A percentile compares a stretch with the other conserved stretches of the same genome.
phyloP scores from a whole-genome alignment of 2,329 filamentous ascomycete species.

The Diaporthe ilicicola region DNA sequence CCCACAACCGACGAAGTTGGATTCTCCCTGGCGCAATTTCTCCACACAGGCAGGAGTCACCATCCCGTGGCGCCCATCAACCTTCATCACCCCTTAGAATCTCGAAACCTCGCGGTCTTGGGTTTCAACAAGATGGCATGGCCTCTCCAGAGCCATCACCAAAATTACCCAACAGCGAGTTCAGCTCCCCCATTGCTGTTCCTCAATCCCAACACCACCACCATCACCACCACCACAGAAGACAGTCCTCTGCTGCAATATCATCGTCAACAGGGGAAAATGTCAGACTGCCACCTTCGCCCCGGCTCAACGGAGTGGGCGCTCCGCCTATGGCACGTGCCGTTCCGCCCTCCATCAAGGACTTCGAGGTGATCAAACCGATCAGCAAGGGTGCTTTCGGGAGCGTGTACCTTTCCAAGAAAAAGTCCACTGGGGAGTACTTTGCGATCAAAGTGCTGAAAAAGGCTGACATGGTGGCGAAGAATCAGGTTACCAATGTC shows the following conservation, averaged over 20 bases:
- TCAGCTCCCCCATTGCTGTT: constrained; percentile 75
- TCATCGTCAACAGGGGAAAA: constrained; percentile 60
- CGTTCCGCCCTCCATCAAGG: constrained; percentile 94
- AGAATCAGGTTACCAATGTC: constrained; percentile 99
- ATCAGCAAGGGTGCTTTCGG: constrained; percentile 99
- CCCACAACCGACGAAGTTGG: constrained; percentile 86
- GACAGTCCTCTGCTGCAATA: constrained; percentile 90
- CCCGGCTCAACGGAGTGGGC: constrained; percentile 78
- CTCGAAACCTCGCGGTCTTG: constrained; percentile 76
- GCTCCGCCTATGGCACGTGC: constrained; percentile 86
- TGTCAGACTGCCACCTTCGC: constrained; percentile 79
- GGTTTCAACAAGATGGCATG: constrained; percentile 69
- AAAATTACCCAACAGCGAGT: constrained; percentile 83
- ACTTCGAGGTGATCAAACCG: constrained; percentile 99
- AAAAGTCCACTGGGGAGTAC: constrained; percentile 98
- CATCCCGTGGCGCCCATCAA: constrained; percentile 71
- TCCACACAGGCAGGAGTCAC: constrained; percentile 87
- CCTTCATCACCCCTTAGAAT: constrained; percentile 90
- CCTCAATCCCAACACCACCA: constrained; percentile 71
- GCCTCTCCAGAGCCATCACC: constrained; percentile 91
- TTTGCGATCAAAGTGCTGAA: constrained; percentile 98
- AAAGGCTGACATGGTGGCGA: constrained; percentile 99
- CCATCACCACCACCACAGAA: constrained; percentile 65
- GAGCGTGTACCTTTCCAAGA: constrained; percentile 97
- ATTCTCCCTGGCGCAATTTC: constrained; percentile 82